Percentiles rank a stretch among this genome's conserved stretches.
Evolutionary conservation across 768 basidiomycete species (phyloP).

Genomic region (Leccinum boreale): DNA sequence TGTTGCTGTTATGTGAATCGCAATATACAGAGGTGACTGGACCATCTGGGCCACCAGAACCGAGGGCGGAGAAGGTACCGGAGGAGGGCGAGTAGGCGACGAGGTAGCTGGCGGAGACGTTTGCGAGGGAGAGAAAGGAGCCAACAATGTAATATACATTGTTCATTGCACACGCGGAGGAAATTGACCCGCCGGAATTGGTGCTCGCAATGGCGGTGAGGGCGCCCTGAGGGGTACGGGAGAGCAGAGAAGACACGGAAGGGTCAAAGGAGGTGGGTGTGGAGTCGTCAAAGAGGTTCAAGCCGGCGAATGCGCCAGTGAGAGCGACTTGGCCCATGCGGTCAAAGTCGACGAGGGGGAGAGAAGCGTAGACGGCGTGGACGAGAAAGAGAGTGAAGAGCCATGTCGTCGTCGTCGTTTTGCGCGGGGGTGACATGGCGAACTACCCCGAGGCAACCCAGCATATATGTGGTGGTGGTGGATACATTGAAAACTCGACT

Average conservation of each 20-base stretch:
- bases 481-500: neutral
- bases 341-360: conserved; percentile 63
- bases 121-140: conserved; percentile 70
- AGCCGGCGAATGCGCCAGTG: conserved; percentile 83
- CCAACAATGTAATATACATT: conserved; percentile 80
- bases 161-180: conserved; percentile 67
- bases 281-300: conserved; percentile 69
- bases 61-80: conserved; percentile 58
- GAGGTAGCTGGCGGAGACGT: conserved; percentile 62
- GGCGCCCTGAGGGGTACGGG: conserved; percentile 61
- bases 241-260: conserved; percentile 66
- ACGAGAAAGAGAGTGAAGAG: conserved; percentile 24
- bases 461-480: neutral
- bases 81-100: conserved; percentile 68
- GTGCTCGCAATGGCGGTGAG: conserved; percentile 73
- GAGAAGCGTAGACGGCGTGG: conserved; percentile 32
- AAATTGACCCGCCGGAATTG: conserved; percentile 73
- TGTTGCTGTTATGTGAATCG: conserved; percentile 56
- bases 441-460: conserved; percentile 9
- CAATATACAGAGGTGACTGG: conserved; percentile 74
- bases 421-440: neutral
- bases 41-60: conserved; percentile 69
- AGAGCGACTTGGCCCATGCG: conserved; percentile 92
- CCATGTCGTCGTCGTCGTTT: conserved; percentile 11
- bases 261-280: conserved; percentile 62